Conservation (phyloP, 2,329 filamentous ascomycete genomes). For the Elsinoe fawcettii region DNA sequence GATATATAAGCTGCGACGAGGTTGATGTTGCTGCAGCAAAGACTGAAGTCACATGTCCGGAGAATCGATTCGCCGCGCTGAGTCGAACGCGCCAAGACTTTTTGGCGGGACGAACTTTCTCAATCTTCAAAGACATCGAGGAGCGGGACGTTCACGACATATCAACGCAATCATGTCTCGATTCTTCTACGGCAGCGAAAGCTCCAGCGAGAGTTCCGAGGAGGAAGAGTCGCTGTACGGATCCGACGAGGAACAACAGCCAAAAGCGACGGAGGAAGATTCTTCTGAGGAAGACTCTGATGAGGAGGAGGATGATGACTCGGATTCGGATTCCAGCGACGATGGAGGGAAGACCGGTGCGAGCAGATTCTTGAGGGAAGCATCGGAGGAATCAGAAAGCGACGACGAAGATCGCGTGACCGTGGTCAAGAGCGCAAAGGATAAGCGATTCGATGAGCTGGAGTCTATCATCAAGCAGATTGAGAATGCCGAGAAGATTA, state of each 20-base stretch:
- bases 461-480: conserved; percentile 84
- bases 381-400: conserved; percentile 66
- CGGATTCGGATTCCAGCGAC: conserved; percentile 35
- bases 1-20: not conserved
- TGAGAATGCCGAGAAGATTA: conserved; percentile 95
- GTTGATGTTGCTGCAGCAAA: not conserved
- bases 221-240: conserved; percentile 94
- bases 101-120: conserved; percentile 11
- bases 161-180: conserved; percentile 65
- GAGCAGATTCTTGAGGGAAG: conserved; percentile 72
- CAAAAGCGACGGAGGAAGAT: conserved; percentile 43
- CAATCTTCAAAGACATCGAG: not conserved
- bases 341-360: conserved; percentile 62
- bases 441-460: conserved; percentile 92
- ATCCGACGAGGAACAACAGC: conserved; percentile 59
- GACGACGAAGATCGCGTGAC: conserved; percentile 80
- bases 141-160: not conserved
- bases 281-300: conserved; percentile 47
- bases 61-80: conserved; percentile 9
- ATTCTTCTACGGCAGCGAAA: conserved; percentile 94
- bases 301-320: conserved; percentile 30
- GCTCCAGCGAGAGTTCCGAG: conserved; percentile 86
- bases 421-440: conserved; percentile 93
- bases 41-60: not conserved
- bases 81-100: conserved; percentile 4